Evolutionary conservation across 495 filamentous ascomycete species (phyloP), one percentile per base, ranked within the genome.

Genomic region (Tuber borchii): DNA sequence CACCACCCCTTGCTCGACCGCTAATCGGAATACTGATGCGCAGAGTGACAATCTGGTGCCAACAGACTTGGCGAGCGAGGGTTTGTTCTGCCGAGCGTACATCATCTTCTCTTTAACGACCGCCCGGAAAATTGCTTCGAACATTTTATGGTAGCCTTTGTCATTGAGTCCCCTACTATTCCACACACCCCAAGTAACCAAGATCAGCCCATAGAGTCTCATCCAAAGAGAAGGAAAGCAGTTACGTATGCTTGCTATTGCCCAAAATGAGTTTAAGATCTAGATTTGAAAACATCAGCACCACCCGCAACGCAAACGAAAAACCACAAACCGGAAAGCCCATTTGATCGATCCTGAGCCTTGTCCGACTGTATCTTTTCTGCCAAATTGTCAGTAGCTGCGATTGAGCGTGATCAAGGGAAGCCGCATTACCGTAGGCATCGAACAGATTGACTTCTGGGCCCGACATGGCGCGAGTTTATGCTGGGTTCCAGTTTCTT

Each of bases 121-220:
- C 77, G 89, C 90, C 51, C 87, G 86, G 81, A 97, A 97, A 22
- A 99, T 84, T 0, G 89, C 88, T 80, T 97, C 93, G 77, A 91
- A 93, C 42, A 97, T 90, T 70, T 87, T 88, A 80, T 96, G 92
- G 80, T 91, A 97, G 26, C 87, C 88, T 78, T 91, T 92, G 82
- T 97, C 93, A 71, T 88, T 89, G 72, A 93, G 84, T 22, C 83
- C 51, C 40, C 78, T 81, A 68, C 74, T 75, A 70, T 73, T 81
- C 31, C 42, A 22, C 45, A 48, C 70, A 69, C 65, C 45, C 16
- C 31, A 8, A 16, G 26, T 9, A 68, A 40, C 19, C 72, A 34
- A 68, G 69, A 71, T 81, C 73, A 81, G 79, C 68, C 72, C 72
- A 78, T 34, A 39, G 42, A 69, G 45, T n/a, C n/a, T n/a, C n/a